Base-by-base conservation (phyloP, 345 rosid genomes). In the Boechera divaricarpa region DNA sequence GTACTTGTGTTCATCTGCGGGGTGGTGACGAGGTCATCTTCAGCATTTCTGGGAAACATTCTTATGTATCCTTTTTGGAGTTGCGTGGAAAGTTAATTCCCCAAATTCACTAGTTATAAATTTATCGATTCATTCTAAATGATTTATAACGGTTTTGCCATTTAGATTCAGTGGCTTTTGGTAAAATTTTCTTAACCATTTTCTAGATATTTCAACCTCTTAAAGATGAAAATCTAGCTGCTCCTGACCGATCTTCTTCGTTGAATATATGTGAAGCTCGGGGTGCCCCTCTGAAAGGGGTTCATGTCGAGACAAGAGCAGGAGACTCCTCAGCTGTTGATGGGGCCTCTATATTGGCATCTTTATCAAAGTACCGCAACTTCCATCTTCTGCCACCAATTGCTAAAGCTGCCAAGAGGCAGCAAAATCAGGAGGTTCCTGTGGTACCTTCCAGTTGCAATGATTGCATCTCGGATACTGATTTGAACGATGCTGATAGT, bases 11-110 rank as follows among this genome's bases (percentile, higher is more conserved):
- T 73, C 73, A 83, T 53, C 78, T 96, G 36, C 85, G 83, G 33
- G 99, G 93, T 77, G 99, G 99, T 6, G 99, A 96, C 75, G 98
- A 96, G 81, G 83, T 96, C 78, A 79, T 93, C 81, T 96, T 96
- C 76, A 85, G 85, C 70, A 64, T 82, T 44, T 61, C 87, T 5
- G 93, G 87, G 52, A 90, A 86, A 81, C 94, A 96, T 85, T 87
- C 99, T 73, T 96, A 96, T 78, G 99, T 95, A 95, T 95, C 99
- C 98, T 95, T 81, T 64, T 10, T 35, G 26, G 32, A 61, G 69
- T 54, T 51, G 36, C 2, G 11, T 73, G 16, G 7, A 38, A 63
- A 39, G 24, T 65, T 59, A 29, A 51, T 39, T 68, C 44, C 28
- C 15, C 35, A 18, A 8, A 21, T 28, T 35, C 32, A 36, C 12